Base-by-base conservation (phyloP, 768 basidiomycete species). In the Suillus plorans region DNA sequence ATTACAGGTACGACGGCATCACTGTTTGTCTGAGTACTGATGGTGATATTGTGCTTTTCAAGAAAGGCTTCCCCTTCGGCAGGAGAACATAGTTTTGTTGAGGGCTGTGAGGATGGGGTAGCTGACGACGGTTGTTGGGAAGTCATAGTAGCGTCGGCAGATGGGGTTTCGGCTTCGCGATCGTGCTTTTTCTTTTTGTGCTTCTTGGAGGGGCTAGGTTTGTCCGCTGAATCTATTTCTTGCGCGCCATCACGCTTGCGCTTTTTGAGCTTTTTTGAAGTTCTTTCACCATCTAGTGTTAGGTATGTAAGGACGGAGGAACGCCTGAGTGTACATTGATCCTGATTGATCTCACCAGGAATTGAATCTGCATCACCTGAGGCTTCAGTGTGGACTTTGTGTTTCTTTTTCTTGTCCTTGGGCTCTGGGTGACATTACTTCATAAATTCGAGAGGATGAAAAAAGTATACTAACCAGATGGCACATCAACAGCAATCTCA, bases 41-140 rank as follows among this genome's bases (percentile, higher is more conserved):
- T 87, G 13, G 88, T 90, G 69, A 97, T 86, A 12, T 82, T 81
- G 76, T 98, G 87, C 67, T 86, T 86, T 31, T 77, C 70, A 25
- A 97, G 82, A 81, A 89, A 99, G 2, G 82, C 83, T 18, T 82
- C 79, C 25, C 85, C 80, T 47, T 88, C 88, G 25, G 76, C 67
- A 3, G 76, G 67, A n/a, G 73, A 71, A 0, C 79, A 66, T 1
- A 78, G 68, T 16, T 78, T 68, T 41, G 78, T 64, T 31, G 9
- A 64, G 25, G 39, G 64, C 62, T 45, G 61, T 50, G 16, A 67
- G 45, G 36, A 57, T n/a, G 67, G 57, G n/a, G 71, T 55, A 42
- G 66, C 61, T 5, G 71, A 69, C 4, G 70, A 7, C 4, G 71
- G 44, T 36, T 68, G 44, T 22, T 68, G 63, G 9, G 62, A 45